These are phyloP conservation scores for Podila epigama DNA, from an alignment of 192 early-diverging fungal genomes.

Conservation along the genomic window DNA sequence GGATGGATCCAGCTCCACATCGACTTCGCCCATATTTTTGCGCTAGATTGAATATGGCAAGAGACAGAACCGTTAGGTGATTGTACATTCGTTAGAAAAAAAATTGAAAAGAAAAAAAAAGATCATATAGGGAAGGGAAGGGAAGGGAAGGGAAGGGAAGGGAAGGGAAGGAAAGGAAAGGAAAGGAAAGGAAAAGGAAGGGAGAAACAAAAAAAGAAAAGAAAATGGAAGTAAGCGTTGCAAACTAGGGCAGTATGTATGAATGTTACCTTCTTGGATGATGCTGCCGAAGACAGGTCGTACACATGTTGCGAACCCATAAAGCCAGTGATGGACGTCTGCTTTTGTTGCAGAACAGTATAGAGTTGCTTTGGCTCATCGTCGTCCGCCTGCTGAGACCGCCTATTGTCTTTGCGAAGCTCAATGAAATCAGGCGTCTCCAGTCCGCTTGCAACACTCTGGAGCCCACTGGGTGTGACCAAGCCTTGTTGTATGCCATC, in stretches of 20 bases:
- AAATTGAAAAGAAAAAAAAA: neutral
- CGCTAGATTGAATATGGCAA: slow-evolving; percentile 54
- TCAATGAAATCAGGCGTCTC: slow-evolving; percentile 89
- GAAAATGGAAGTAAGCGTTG: slow-evolving; percentile 1
- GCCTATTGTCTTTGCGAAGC: slow-evolving; percentile 77
- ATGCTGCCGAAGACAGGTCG: slow-evolving; percentile 67
- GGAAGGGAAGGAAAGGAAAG: neutral
- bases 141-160: neutral
- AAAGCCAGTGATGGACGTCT: slow-evolving; percentile 75
- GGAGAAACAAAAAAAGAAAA: neutral
- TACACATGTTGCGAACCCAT: slow-evolving; percentile 97
- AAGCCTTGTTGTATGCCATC: slow-evolving; percentile 67
- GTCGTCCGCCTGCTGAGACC: slow-evolving; percentile 41
- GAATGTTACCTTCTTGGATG: slow-evolving; percentile 52
- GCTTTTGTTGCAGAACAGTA: slow-evolving; percentile 85
- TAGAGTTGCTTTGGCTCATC: slow-evolving; percentile 72
- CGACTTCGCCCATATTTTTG: slow-evolving; percentile 72
- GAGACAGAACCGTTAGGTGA: too few relatives aligned
- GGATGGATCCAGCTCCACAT: slow-evolving; percentile 88
- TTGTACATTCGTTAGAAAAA: too few relatives aligned
- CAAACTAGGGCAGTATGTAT: neutral
- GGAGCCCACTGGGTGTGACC: slow-evolving; percentile 85
- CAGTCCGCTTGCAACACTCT: slow-evolving; percentile 75
- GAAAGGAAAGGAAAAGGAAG: neutral
- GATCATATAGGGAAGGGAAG: neutral